Base-by-base conservation (phyloP, 2,329 filamentous ascomycete species). In the Pestalotiopsis sp. region DNA sequence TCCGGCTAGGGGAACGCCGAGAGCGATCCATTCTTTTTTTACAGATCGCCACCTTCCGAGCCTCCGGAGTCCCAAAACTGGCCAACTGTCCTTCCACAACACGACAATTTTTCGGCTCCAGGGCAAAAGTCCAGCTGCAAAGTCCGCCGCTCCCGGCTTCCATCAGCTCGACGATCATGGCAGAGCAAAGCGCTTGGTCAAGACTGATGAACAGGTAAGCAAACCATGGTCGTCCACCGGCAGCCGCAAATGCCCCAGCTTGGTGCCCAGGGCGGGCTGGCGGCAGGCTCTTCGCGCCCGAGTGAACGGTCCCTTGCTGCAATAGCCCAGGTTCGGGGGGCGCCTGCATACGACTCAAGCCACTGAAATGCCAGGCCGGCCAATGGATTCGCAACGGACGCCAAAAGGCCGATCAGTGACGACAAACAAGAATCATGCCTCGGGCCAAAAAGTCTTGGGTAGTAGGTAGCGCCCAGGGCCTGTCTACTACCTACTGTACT, bases 1-100 rank as follows among this genome's bases (percentile, higher is more conserved):
- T 23, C 57, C 57, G 57, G 57, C 57, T 59, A 59, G 57, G 57
- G 57, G 57, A 36, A 27, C 57, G 57, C 57, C 57, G 57, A 59
- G 57, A 59, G 23, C 57, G 57, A 59, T 59, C 57, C 57, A 59
- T 59, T 52, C 17, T 52, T 52, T 59, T 59, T 36, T 59, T 14
- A 20, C 27, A 59, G 57, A 59, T 59, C 57, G 57, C 57, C 57
- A 59, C 23, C 57, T 59, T 59, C 57, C 57, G 57, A 59, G 27
- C 13, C 57, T 36, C 57, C 57, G 57, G 57, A 59, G n/a, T 9
- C 17, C 45, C 20, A 52, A 52, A 52, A 52, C 17, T 52, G 45
- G 45, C 45, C n/a, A 52, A 52, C 45, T 52, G 45, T 52, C 45
- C 45, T 52, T n/a, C 45, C 20, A 49, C 13, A 14, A 14, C 7